Base-by-base conservation (phyloP, 805 yeast species). In the Phaffomyces opuntiae region DNA sequence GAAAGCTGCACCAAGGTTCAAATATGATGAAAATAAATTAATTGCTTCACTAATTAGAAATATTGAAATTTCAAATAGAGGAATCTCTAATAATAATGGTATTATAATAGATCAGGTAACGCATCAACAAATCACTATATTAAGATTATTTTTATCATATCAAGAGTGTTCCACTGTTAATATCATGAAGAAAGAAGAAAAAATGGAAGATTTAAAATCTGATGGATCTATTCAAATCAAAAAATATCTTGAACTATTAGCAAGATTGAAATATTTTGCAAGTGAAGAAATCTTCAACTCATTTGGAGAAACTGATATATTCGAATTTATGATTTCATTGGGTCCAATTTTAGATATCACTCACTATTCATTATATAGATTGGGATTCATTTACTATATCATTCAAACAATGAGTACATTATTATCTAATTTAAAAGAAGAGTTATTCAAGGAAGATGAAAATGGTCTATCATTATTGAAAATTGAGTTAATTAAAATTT, bases 51-150 rank as follows among this genome's bases (percentile, higher is more conserved):
- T 86, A 0, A 73, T 85, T 19, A 77, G 78, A 45, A 75, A 86
- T 2, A 62, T 77, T 8, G 96, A 87, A 54, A 77, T 86, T 12
- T 65, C 83, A 0, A 59, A 81, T 29, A 68, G 95, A 48, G 87
- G 87, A 0, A 44, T 57, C 3, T 27, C 51, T 1, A 42, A 54
- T 21, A 51, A 59, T n/a, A 71, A 71, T 1, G 73, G 73, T 0
- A 51, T 79, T 12, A 57, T 84, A 0, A 64, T 79, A 3, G 69
- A 71, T 36, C 88, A 82, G 46, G 52, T 87, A 4, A 75, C 87
- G 0, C 75, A 79, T 53, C 88, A 83, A 49, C 63, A 74, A 1
- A 53, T 86, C 38, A 70, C 84, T 1, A 73, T 81, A 14, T 61
- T 88, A 46, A 65, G 93, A 31, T 21, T 40, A 17, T 38, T 41